Conservation (phyloP, 805 yeast species). For the Maudiozyma bulderi region DNA sequence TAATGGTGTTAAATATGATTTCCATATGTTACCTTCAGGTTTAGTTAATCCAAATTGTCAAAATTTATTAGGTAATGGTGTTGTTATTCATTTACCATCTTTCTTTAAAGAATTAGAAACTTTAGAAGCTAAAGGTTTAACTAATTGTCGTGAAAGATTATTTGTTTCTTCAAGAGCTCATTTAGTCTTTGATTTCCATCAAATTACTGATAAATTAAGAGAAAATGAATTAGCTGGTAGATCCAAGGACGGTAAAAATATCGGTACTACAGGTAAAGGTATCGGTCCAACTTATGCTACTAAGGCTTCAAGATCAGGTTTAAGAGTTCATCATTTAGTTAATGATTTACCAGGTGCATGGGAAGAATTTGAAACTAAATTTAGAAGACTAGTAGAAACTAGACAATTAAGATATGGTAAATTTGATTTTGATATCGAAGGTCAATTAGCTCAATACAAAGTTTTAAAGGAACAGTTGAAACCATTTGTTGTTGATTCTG, state of each 20-base stretch:
- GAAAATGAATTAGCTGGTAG: slow-evolving; percentile 71
- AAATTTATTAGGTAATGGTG: slow-evolving; percentile 92
- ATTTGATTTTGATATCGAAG: slow-evolving; percentile 77
- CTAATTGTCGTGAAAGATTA: slow-evolving; percentile 49
- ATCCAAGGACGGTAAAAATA: slow-evolving; percentile 56
- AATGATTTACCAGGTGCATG: slow-evolving; percentile 84
- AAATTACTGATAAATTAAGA: slow-evolving; percentile 88
- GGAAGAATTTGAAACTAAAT: slow-evolving; percentile 77
- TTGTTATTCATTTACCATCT: slow-evolving; percentile 90
- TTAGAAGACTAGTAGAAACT: slow-evolving; percentile 66
- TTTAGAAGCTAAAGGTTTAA: slow-evolving; percentile 72
- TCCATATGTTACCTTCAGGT: slow-evolving; percentile 99
- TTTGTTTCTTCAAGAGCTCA: slow-evolving; percentile 92
- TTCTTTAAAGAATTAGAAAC: slow-evolving; percentile 79
- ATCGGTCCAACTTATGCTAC: slow-evolving; percentile 98
- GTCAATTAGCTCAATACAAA: slow-evolving; percentile 70
- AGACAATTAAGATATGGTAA: slow-evolving; percentile 88
- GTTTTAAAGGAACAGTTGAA: slow-evolving; percentile 59
- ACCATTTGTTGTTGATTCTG: slow-evolving; percentile 92
- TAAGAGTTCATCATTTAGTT: slow-evolving; percentile 92
- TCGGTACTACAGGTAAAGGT: slow-evolving; percentile 98
- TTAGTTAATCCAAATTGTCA: slow-evolving; percentile 85
- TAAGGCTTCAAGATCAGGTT: slow-evolving; percentile 92
- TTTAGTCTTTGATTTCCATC: slow-evolving; percentile 95
- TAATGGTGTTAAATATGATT: slow-evolving; percentile 78